Percentiles rank a stretch among this genome's conserved stretches.
These are phyloP conservation scores for Pogostemon cablin DNA, from an alignment of 257 asterid species.

Conservation along the genomic window DNA sequence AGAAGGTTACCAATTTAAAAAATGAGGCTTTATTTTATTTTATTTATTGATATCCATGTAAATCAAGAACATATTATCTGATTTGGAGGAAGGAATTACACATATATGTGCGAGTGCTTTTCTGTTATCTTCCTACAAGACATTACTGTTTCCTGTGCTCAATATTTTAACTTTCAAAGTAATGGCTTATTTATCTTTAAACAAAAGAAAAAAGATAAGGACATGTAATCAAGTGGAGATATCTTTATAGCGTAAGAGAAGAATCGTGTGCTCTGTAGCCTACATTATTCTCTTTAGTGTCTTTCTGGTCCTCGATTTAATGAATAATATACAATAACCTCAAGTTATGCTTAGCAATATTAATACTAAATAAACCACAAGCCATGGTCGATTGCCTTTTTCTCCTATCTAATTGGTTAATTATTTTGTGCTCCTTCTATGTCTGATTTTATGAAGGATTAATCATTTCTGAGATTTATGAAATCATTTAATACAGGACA, in stretches of 20 bases:
- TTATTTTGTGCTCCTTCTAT: constrained; percentile 15
- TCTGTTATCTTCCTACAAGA: background rate
- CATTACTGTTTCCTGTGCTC: background rate
- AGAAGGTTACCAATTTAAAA: background rate
- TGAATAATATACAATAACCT: background rate
- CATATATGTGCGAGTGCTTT: background rate
- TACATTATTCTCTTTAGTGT: background rate
- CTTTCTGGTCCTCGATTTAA: background rate
- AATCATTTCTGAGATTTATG: constrained; percentile 15
- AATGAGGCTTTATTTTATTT: background rate
- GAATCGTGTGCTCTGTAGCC: background rate
- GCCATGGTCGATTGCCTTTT: constrained; percentile 7
- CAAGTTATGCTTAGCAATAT: background rate
- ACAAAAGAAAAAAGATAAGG: background rate
- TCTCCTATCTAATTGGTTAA: constrained; percentile 4
- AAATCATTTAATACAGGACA: constrained; percentile 41
- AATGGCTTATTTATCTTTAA: background rate
- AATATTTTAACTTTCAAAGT: background rate
- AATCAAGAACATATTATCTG: background rate
- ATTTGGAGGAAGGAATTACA: background rate
- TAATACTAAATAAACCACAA: background rate
- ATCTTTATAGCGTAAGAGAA: background rate
- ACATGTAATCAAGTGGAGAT: background rate
- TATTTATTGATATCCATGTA: background rate
- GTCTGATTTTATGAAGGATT: constrained; percentile 27